Evolutionary conservation across 345 rosid species (phyloP).

Genomic region (Hibiscus mutabilis): DNA sequence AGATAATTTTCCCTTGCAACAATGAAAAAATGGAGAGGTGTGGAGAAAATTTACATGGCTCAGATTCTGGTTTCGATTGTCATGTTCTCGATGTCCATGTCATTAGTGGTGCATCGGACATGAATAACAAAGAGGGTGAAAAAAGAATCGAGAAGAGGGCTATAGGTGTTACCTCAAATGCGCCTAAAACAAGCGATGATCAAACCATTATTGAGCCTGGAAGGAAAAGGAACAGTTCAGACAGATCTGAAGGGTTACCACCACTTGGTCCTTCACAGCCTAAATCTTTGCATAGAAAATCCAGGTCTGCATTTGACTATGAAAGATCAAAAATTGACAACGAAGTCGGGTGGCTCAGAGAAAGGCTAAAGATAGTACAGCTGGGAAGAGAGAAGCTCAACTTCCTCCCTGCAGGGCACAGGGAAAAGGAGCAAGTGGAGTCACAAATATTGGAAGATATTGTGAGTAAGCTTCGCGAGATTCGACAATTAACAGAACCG

Average conservation of each 20-base stretch:
- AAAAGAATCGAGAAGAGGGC: background rate
- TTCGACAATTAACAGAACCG: constrained; percentile 25
- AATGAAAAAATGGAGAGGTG: constrained; percentile 17
- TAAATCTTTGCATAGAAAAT: constrained; percentile 37
- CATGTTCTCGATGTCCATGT: constrained; percentile 44
- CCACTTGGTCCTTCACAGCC: constrained; percentile 21
- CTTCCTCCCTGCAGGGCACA: constrained; percentile 24
- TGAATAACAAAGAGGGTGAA: background rate
- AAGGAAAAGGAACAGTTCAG: constrained; percentile 40
- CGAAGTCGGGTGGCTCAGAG: constrained; percentile 62
- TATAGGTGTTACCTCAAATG: background rate
- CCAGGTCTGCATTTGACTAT: constrained; percentile 65
- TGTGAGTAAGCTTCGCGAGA: constrained; percentile 37
- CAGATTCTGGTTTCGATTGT: constrained; percentile 8
- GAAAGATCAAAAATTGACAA: constrained; percentile 55
- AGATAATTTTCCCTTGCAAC: constrained; percentile 9
- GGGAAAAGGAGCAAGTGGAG: constrained; percentile 30
- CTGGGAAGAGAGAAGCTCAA: constrained; percentile 55
- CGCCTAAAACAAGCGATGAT: background rate
- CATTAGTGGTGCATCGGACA: background rate
- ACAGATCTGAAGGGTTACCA: constrained; percentile 27
- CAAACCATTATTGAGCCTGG: constrained; percentile 21
- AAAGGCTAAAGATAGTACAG: constrained; percentile 51
- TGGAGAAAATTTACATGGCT: background rate
- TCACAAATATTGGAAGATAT: constrained; percentile 36